Evolutionary conservation across 495 filamentous ascomycete genomes (phyloP), one percentile per base, ranked within the genome.

Genomic region (Xylaria cubensis): DNA sequence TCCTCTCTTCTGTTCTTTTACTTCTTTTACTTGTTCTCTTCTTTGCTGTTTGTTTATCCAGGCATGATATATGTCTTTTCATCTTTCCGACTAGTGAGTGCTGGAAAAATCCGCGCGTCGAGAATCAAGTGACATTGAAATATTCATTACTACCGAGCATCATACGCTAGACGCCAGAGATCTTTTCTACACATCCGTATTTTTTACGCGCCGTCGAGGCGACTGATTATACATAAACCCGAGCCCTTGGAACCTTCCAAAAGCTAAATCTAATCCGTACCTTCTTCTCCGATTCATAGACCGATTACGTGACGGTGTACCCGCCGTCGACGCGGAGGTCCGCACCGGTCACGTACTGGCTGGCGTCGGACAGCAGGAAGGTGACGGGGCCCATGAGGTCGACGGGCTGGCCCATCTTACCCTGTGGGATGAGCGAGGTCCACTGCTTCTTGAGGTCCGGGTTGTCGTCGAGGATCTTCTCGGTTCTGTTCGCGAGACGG

Each of bases 361-460:
- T 89, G 0, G 95, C 95, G 79, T 97, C 96, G 69, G 92, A 95
- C 36, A 93, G 89, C 74, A 98, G 82, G 84, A 95, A 98, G 2
- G 92, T 92, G 59, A 97, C 95, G 1, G 95, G 90, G 1, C 95
- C 95, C 94, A 95, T 97, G 24, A 98, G 85, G 75, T 98, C 96
- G 78, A 92, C 91, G 0, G 95, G 96, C 5, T 91, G 87, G 19
- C 95, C 95, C 94, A 98, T 97, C 80, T 92, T 93, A 21, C 94
- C 95, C 78, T 91, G 89, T 0, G 95, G 95, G 69, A 97, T 98
- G 41, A 97, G 86, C 10, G 93, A 94, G 0, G 90, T 97, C 95
- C 95, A 98, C 76, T 95, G 88, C 69, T 90, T 85, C 79, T 92
- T 90, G 17, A 98, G 87, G 32, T 97, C 93, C 51, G 94, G 94